These are phyloP conservation scores for Lactarius hatsudake DNA, from an alignment of 768 basidiomycete species.

Conservation along the genomic window DNA sequence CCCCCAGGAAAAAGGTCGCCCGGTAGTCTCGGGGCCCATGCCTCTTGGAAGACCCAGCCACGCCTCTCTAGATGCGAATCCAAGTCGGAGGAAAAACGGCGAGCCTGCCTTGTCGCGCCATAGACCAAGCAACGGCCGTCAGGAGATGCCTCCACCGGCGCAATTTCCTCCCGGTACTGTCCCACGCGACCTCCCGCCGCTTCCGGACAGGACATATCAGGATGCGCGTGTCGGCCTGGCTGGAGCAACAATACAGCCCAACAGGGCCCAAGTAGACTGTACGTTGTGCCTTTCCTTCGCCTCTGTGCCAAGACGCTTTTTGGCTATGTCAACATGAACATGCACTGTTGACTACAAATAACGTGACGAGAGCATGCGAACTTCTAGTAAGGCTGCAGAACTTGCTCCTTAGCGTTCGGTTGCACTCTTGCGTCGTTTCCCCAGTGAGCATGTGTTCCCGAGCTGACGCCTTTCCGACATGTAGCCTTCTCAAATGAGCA, in stretches of 20 bases:
- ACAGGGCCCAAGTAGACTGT: conserved; percentile 3
- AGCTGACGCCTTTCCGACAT: conserved; percentile 6
- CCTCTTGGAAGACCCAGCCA: conserved; percentile 25
- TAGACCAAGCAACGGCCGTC: background rate
- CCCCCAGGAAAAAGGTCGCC: conserved; percentile 15
- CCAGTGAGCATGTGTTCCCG: background rate
- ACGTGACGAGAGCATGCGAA: background rate
- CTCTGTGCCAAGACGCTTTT: background rate
- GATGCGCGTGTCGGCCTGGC: background rate
- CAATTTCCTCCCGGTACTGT: background rate
- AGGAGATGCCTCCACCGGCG: background rate
- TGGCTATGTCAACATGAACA: background rate
- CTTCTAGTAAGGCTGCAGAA: background rate
- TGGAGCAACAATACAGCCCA: conserved; percentile 8
- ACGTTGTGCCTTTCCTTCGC: conserved; percentile 4
- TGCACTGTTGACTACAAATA: background rate
- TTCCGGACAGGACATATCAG: conserved; percentile 2
- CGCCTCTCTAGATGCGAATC: conserved; percentile 4
- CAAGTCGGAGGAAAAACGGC: conserved; percentile 10
- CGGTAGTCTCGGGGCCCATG: conserved; percentile 32
- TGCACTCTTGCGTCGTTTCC: background rate
- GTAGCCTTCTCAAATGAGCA: conserved; percentile 13
- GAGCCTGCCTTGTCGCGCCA: background rate
- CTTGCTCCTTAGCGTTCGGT: background rate
- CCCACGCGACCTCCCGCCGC: background rate